phyloP scores from a whole-genome alignment of 2,329 filamentous ascomycete species.

The Colletotrichum cordylinicola region DNA sequence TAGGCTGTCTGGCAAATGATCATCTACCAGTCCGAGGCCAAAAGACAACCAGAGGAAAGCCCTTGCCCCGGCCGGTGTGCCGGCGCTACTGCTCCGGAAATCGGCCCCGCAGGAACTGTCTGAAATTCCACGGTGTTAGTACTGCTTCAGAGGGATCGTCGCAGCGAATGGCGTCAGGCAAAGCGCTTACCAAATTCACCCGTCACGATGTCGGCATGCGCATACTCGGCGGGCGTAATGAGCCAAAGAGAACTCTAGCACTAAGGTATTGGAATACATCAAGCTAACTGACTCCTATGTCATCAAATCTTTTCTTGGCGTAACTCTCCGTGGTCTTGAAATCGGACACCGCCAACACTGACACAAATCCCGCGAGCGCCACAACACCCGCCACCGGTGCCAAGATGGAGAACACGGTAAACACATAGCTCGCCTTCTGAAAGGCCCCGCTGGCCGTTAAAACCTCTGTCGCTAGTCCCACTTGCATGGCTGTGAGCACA shows the following conservation, averaged over 20 bases:
- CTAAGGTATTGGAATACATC: background rate
- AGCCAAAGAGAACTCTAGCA: accelerated
- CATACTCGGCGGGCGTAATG: background rate
- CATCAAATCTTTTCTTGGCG: background rate
- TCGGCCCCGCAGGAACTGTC: too few species aligned
- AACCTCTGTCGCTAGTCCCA: background rate
- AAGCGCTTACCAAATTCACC: background rate
- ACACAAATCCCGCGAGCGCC: background rate
- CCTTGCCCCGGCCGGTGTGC: too few species aligned
- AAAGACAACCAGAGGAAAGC: too few species aligned
- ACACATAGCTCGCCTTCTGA: background rate
- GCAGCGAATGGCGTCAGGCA: too few species aligned
- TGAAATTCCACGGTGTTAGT: too few species aligned
- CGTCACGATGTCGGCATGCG: too few species aligned
- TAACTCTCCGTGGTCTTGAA: accelerated
- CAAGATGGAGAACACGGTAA: background rate
- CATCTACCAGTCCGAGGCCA: too few species aligned
- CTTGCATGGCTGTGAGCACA: background rate
- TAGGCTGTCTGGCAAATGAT: background rate
- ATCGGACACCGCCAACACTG: background rate
- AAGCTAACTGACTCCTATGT: background rate
- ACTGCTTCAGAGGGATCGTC: too few species aligned
- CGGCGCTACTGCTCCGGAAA: background rate
- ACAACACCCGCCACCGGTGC: accelerated
- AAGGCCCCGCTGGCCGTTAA: background rate